A percentile compares a stretch with the other conserved stretches of the same genome.
Evolutionary conservation across 768 basidiomycete species (phyloP).

Genomic region (Daedaleopsis nitida): DNA sequence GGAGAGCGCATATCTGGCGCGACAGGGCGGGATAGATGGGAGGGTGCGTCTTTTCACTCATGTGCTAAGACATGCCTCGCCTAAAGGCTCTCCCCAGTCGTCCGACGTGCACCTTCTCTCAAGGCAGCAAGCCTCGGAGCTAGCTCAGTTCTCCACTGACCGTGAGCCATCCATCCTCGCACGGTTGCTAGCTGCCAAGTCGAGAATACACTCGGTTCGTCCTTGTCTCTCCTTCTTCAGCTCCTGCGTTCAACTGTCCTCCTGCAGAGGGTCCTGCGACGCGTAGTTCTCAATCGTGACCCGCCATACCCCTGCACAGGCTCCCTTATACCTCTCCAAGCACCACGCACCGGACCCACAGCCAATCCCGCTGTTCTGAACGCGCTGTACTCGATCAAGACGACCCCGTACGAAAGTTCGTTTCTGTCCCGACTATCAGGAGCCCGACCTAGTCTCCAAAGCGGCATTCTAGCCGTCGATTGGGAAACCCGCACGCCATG

Average conservation of each 20-base stretch:
- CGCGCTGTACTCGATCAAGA: constrained; percentile 55
- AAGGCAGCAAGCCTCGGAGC: neutral
- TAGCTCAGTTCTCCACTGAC: neutral
- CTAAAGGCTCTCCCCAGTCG: neutral
- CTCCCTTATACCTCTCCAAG: constrained; percentile 39
- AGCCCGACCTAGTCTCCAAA: constrained; percentile 26
- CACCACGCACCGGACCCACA: constrained; percentile 27
- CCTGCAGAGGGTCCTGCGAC: constrained; percentile 12
- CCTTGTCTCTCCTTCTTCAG: neutral
- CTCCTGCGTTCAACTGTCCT: neutral
- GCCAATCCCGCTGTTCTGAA: constrained; percentile 43
- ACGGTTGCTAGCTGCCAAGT: constrained; percentile 11
- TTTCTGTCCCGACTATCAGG: constrained; percentile 69
- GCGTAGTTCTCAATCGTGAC: constrained; percentile 4
- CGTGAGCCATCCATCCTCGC: neutral
- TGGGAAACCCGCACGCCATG: constrained; percentile 75
- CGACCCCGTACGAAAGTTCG: constrained; percentile 65
- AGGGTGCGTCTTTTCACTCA: constrained; percentile 18
- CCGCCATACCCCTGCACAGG: neutral
- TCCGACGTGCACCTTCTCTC: neutral
- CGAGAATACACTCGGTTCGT: constrained; percentile 22
- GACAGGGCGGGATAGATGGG: constrained; percentile 22
- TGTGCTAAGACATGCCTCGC: neutral
- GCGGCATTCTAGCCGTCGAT: constrained; percentile 58
- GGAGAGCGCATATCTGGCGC: constrained; percentile 29